Percentiles rank a stretch among this genome's conserved stretches.
phyloP scores from a whole-genome alignment of 768 basidiomycete genomes.

The Boletellus sp. region DNA sequence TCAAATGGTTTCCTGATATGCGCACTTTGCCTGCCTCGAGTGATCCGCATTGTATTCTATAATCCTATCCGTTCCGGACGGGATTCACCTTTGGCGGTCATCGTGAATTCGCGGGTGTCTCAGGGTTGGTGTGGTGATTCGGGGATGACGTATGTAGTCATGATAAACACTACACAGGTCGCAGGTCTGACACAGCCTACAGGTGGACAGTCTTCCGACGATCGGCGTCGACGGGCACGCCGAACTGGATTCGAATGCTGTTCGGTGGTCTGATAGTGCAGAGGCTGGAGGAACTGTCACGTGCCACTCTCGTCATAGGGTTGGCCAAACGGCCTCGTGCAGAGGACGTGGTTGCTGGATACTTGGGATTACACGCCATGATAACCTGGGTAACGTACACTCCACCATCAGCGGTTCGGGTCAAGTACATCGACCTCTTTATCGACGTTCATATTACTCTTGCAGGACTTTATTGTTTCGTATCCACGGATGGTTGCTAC shows the following conservation, averaged over 20 bases:
- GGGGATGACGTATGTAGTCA: neutral
- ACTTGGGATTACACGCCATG: neutral
- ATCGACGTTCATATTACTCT: neutral
- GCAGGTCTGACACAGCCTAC: neutral
- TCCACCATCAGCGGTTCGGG: neutral
- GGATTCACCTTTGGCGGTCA: slow-evolving; percentile 9
- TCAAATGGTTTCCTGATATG: neutral
- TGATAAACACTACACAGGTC: no score
- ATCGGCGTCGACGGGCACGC: neutral
- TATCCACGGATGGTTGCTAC: neutral
- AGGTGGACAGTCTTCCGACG: neutral
- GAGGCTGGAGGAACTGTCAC: slow-evolving; percentile 3
- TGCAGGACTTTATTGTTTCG: neutral
- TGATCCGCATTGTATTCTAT: slow-evolving; percentile 16
- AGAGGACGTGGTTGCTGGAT: neutral
- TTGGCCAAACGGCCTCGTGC: neutral
- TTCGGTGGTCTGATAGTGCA: slow-evolving; percentile 1
- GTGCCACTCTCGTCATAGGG: slow-evolving; percentile 5
- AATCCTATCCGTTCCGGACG: neutral
- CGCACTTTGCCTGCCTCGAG: slow-evolving; percentile 15
- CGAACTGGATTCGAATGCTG: neutral
- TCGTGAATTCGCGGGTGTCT: slow-evolving; percentile 3
- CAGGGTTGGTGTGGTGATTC: neutral
- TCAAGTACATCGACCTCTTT: neutral
- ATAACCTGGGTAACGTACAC: neutral